These are phyloP conservation scores for Saccharomyces hybrid DNA, from an alignment of 1,139 yeast species.

Conservation along the genomic window DNA sequence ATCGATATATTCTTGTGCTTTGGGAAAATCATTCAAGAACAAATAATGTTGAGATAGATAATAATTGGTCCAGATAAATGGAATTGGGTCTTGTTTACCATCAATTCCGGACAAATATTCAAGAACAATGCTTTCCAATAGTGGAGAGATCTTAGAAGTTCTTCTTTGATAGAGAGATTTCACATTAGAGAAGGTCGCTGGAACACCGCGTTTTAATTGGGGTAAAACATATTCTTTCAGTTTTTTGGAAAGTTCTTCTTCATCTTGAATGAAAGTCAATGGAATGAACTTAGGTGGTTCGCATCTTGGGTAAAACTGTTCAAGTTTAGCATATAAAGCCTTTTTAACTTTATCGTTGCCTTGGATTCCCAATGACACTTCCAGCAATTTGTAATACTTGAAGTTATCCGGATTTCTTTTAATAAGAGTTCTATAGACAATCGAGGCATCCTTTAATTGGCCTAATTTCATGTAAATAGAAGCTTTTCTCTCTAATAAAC, in stretches of 20 bases:
- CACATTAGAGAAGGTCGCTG: constrained; percentile 80
- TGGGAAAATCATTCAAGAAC: constrained; percentile 42
- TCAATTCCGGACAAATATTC: constrained; percentile 37
- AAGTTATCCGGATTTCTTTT: constrained; percentile 82
- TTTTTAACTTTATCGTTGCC: constrained; percentile 39
- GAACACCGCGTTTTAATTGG: constrained; percentile 75
- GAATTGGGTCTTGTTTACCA: constrained; percentile 40
- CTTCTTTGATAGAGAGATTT: constrained; percentile 65
- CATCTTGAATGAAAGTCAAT: constrained; percentile 60
- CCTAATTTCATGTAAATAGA: constrained; percentile 44
- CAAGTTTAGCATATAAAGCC: constrained; percentile 55
- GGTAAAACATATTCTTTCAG: constrained; percentile 47
- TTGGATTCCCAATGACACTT: constrained; percentile 47
- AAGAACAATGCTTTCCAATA: constrained; percentile 48
- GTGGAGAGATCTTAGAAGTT: constrained; percentile 21
- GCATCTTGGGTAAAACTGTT: constrained; percentile 68
- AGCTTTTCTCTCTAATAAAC: constrained; percentile 62
- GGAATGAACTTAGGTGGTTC: constrained; percentile 79
- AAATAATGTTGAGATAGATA: constrained; percentile 78
- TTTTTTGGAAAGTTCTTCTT: constrained; percentile 39
- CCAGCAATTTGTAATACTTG: constrained; percentile 58
- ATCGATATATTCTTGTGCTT: constrained; percentile 53
- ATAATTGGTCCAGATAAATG: constrained; percentile 67
- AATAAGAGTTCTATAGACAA: constrained; percentile 59
- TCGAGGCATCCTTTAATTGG: constrained; percentile 52